Evolutionary conservation across 108 stramenopile genomes (phyloP).

Genomic region (Skeletonema tropicum): DNA sequence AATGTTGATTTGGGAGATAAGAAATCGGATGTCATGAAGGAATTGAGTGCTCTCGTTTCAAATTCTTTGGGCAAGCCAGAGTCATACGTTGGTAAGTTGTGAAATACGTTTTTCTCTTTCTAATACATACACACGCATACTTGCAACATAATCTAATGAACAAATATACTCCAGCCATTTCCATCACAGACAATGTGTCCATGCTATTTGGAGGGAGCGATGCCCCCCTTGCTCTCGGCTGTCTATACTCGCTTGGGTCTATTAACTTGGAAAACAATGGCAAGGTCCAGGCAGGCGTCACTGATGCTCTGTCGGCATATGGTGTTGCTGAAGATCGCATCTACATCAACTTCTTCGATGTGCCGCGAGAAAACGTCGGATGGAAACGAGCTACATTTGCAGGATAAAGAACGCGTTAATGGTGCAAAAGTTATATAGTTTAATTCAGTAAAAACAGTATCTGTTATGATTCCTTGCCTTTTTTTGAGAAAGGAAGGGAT

Average conservation of each 20-base stretch:
- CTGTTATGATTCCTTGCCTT: neutral
- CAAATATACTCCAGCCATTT: constrained; percentile 53
- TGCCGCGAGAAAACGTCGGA: constrained; percentile 80
- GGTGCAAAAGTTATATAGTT: neutral
- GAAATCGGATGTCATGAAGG: constrained; percentile 79
- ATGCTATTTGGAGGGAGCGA: constrained; percentile 81
- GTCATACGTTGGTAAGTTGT: constrained; percentile 65
- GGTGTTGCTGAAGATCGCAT: constrained; percentile 67
- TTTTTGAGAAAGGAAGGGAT: constrained; percentile 5
- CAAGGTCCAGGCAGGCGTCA: constrained; percentile 62
- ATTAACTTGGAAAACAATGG: constrained; percentile 79
- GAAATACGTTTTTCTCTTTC: neutral
- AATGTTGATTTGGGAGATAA: constrained; percentile 82
- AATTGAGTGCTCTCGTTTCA: constrained; percentile 33
- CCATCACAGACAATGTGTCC: constrained; percentile 73
- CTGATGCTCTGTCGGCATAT: constrained; percentile 66
- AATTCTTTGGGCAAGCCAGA: constrained; percentile 76
- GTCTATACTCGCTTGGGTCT: constrained; percentile 73
- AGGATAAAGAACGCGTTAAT: constrained; percentile 43
- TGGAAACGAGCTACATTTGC: constrained; percentile 84
- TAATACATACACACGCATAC: neutral
- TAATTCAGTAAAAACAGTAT: neutral
- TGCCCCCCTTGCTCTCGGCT: constrained; percentile 69
- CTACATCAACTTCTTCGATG: constrained; percentile 88
- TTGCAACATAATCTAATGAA: neutral